Conservation (phyloP, 768 basidiomycete genomes). For the Suillus luteus region DNA sequence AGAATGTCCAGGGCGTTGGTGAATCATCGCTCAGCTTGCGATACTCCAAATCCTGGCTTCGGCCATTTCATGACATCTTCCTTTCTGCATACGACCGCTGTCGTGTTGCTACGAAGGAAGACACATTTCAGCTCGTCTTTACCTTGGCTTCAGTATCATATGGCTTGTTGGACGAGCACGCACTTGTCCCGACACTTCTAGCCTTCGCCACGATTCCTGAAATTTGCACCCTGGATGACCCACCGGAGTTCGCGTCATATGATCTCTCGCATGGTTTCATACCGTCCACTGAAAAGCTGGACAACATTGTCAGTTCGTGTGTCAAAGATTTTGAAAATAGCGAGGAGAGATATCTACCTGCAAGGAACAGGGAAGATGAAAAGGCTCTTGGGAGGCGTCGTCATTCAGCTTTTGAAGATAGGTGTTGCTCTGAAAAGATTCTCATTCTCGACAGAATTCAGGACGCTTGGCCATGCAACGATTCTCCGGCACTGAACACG, state of each 20-base stretch:
- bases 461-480: background rate
- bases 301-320: background rate
- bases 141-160: background rate
- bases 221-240: background rate
- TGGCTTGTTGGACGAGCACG: background rate
- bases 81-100: background rate
- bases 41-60: background rate
- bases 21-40: background rate
- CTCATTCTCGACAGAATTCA: background rate
- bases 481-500: background rate
- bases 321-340: background rate
- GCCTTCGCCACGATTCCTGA: background rate
- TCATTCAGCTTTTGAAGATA: background rate
- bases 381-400: background rate
- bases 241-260: background rate
- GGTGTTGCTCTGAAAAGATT: background rate
- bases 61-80: background rate
- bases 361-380: background rate
- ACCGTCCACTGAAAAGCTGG: background rate
- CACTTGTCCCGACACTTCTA: background rate
- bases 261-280: background rate
- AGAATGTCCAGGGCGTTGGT: background rate
- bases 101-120: background rate
- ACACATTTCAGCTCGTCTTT: background rate
- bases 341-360: background rate